These are phyloP conservation scores for Furculomyces boomerangus DNA, from an alignment of 371 early-diverging fungal genomes.

Conservation along the genomic window DNA sequence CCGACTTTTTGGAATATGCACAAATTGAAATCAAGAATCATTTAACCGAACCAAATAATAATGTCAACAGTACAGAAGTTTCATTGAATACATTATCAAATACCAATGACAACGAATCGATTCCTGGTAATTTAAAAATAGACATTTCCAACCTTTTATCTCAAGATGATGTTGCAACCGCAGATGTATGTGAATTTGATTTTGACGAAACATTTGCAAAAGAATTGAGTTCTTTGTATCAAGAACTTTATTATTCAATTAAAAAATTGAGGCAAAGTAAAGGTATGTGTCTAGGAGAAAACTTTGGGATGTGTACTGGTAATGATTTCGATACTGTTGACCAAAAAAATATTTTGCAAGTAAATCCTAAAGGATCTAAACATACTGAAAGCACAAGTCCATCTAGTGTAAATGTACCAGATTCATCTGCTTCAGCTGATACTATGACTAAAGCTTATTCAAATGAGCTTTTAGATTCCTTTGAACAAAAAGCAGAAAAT, in stretches of 20 bases:
- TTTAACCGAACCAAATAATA: too few species aligned
- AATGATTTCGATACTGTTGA: not conserved
- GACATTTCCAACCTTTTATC: too few species aligned
- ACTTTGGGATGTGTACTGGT: constrained; percentile 3
- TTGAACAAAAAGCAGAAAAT: too few species aligned
- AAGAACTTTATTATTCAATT: constrained; percentile 1
- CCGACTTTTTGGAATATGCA: too few species aligned
- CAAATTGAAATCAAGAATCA: too few species aligned
- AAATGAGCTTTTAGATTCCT: too few species aligned
- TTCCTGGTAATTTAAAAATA: too few species aligned
- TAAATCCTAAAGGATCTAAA: not conserved
- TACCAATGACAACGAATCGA: too few species aligned
- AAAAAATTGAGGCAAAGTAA: not conserved
- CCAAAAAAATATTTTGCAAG: not conserved
- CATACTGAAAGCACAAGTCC: not conserved
- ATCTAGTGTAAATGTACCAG: not conserved
- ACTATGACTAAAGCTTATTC: not conserved
- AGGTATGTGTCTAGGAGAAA: not conserved
- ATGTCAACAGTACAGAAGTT: too few species aligned
- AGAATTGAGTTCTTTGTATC: not conserved
- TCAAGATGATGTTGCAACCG: too few species aligned
- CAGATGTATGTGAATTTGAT: not conserved
- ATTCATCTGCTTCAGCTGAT: not conserved
- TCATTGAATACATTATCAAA: too few species aligned
- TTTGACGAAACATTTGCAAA: not conserved